A percentile compares a stretch with the other conserved stretches of the same genome.
Conservation (phyloP, 352 stramenopile species). For the Phytophthora nicotianae region DNA sequence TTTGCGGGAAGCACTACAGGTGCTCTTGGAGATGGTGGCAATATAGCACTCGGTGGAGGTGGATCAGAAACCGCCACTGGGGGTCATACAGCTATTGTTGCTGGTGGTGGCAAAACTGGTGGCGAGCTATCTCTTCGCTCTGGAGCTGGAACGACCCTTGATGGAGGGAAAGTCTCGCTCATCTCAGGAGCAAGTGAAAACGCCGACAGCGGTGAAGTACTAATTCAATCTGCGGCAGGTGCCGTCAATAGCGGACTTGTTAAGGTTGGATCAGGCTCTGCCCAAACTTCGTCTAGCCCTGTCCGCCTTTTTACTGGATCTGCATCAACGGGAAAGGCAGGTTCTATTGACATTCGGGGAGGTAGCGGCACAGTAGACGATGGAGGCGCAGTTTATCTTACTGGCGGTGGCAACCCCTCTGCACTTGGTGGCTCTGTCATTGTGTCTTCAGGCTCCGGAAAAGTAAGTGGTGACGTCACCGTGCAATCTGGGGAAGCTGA, state of each 20-base stretch:
- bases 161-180: constrained; percentile 35
- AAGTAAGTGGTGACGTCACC: constrained; percentile 23
- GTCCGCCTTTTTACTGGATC: constrained; percentile 35
- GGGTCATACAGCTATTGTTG: constrained; percentile 18
- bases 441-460: constrained; percentile 27
- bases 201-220: constrained; percentile 26
- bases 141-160: constrained; percentile 27
- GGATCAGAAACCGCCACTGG: constrained; percentile 26
- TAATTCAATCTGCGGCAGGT: constrained; percentile 34
- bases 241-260: constrained; percentile 33
- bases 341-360: constrained; percentile 37
- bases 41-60: constrained; percentile 28
- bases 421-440: constrained; percentile 22
- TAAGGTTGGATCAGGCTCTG: constrained; percentile 34
- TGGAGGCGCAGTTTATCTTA: constrained; percentile 27
- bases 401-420: constrained; percentile 25
- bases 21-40: constrained; percentile 26
- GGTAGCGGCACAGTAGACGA: constrained; percentile 20
- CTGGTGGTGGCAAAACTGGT: constrained; percentile 29
- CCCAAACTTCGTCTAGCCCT: constrained; percentile 31
- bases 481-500: constrained; percentile 32
- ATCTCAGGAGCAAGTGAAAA: constrained; percentile 31
- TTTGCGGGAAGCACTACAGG: constrained; percentile 29
- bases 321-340: constrained; percentile 31
- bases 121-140: constrained; percentile 29